Evolutionary conservation across 1,284 basidiomycete species (phyloP).

Genomic region (Boletellus deceptivus): DNA sequence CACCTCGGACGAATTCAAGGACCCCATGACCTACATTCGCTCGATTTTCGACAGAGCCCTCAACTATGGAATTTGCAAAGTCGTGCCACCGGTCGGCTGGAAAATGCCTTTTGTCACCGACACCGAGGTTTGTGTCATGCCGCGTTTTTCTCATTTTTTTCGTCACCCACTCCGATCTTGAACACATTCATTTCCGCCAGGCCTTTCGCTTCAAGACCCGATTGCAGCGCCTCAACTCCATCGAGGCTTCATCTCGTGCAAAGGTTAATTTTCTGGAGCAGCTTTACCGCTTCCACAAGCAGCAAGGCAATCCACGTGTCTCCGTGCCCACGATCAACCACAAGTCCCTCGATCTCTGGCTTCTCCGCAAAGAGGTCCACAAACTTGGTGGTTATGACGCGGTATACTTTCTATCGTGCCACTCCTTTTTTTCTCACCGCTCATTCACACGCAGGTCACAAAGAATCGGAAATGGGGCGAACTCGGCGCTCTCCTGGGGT

Average conservation of each 20-base stretch:
- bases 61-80: slow-evolving; percentile 91
- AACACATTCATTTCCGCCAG: slow-evolving; percentile 44
- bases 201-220: slow-evolving; percentile 94
- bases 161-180: slow-evolving; percentile 18
- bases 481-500: slow-evolving; percentile 79
- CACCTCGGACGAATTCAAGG: slow-evolving; percentile 85
- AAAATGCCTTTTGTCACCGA: slow-evolving; percentile 96
- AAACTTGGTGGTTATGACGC: slow-evolving; percentile 84
- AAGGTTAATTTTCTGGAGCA: slow-evolving; percentile 98
- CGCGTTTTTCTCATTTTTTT: slow-evolving; percentile 31
- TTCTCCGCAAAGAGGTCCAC: slow-evolving; percentile 88
- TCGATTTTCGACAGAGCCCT: slow-evolving; percentile 77
- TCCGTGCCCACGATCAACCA: slow-evolving; percentile 92
- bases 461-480: slow-evolving; percentile 84
- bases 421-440: slow-evolving; percentile 23
- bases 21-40: slow-evolving; percentile 95
- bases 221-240: slow-evolving; percentile 92
- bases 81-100: slow-evolving; percentile 93
- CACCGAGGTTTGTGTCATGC: slow-evolving; percentile 64
- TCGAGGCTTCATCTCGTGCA: slow-evolving; percentile 95
- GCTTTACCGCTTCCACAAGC: slow-evolving; percentile 88
- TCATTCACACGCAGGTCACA: slow-evolving; percentile 55
- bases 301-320: slow-evolving; percentile 84
- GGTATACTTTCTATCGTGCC: slow-evolving; percentile 46
- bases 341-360: slow-evolving; percentile 90